These are phyloP conservation scores for Citrus sinensis DNA, from an alignment of 345 rosid genomes.

Conservation along the genomic window DVS_A1.0 CM039161.1:24070001-24070500, in stretches of 20 bases:
- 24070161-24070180: neutral
- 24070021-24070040: too few relatives aligned
- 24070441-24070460: fast-evolving
- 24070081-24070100: neutral
- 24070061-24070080: neutral
- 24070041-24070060: neutral
- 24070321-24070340: neutral
- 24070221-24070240: neutral
- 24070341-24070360: neutral
- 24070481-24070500: too few relatives aligned
- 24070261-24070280: neutral
- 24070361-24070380: neutral
- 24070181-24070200: neutral
- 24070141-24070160: neutral
- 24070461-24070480: too few relatives aligned
- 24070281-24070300: neutral
- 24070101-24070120: neutral
- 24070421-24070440: too few relatives aligned
- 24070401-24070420: too few relatives aligned
- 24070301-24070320: neutral
- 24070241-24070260: neutral
- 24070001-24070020: too few relatives aligned
- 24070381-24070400: too few relatives aligned
- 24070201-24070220: neutral
- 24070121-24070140: neutral